Evolutionary conservation across 768 basidiomycete genomes (phyloP), one percentile per base, ranked within the genome.

Genomic region (Nidularia pulvinata): DNA sequence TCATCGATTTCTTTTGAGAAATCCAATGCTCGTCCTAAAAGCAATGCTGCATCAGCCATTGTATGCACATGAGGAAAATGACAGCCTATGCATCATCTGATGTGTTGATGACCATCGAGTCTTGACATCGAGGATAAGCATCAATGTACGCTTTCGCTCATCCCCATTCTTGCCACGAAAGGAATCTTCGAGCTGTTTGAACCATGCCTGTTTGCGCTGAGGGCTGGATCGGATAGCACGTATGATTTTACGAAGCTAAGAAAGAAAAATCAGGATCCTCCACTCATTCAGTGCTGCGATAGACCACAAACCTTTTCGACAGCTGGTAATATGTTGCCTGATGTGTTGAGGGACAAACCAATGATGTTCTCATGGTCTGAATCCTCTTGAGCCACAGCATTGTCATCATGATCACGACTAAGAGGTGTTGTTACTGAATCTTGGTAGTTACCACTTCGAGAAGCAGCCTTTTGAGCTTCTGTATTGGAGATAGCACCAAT

Each of bases 241-340:
- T 7, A 69, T 51, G 45, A 69, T 66, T 53, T 61, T 62, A 6
- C 63, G 57, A 39, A 70, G 62, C 69, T 69, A 42, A 36, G 37
- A 25, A 39, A 36, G 51, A 37, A 13, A n/a, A 32, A 7, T 48
- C 49, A 9, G n/a, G 10, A 10, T 39, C 9, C 37, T 10, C 37
- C 9, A 45, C 36, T 35, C 6, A 33, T 48, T 14, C 32, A n/a
- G n/a, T 36, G 25, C 19, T 19, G 43, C 25, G 35, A 34, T 45
- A 33, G 33, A 16, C n/a, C 16, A 13, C 55, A 33, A 53, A 65
- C 61, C 49, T 63, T 63, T 16, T 54, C 49, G 39, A 63, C 54
- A 19, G 57, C 58, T 2, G 45, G 34, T 6, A 49, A 47, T 19
- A 58, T 51, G 16, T 48, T 50, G 11, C 37, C 54, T 30, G 44